These are phyloP conservation scores for Backusella macrospora DNA, from an alignment of 192 early-diverging fungal genomes.

Conservation along the genomic window DNA sequence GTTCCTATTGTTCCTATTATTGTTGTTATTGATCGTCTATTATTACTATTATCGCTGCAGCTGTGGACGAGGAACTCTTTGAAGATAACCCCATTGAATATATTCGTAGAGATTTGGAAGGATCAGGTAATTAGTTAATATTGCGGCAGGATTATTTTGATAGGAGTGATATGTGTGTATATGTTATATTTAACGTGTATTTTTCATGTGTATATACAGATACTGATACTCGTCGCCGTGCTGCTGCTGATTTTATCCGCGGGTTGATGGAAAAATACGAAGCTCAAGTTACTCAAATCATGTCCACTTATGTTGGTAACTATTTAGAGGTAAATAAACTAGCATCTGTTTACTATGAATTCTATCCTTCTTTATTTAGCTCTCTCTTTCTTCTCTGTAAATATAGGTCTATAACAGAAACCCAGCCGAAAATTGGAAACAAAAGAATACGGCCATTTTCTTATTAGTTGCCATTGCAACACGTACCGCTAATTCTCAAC, in stretches of 20 bases:
- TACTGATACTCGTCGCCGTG: constrained; percentile 88
- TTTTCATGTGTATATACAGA: constrained; percentile 47
- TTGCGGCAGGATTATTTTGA: not conserved
- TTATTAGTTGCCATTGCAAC: constrained; percentile 89
- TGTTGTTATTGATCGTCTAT: not conserved
- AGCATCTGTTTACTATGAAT: not conserved
- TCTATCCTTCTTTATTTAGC: not conserved
- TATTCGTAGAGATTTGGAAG: constrained; percentile 91
- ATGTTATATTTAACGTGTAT: not conserved
- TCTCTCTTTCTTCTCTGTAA: not conserved
- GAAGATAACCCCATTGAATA: constrained; percentile 97
- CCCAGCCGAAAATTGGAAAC: constrained; percentile 79
- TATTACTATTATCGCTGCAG: constrained; percentile 24
- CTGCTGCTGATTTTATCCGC: constrained; percentile 89
- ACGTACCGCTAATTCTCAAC: constrained; percentile 71
- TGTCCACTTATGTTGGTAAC: constrained; percentile 73
- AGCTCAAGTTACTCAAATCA: constrained; percentile 81
- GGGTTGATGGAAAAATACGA: constrained; percentile 90
- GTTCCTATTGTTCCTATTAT: not conserved
- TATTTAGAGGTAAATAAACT: constrained; percentile 52
- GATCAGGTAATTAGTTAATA: constrained; percentile 56
- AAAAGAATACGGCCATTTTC: constrained; percentile 95
- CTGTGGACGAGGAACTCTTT: constrained; percentile 91
- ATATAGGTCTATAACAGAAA: constrained; percentile 70
- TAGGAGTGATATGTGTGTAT: not conserved